Percentiles rank a stretch among this genome's conserved stretches.
Conservation (phyloP, 495 filamentous ascomycete species). For the Rhizodiscina lignyota region DNA sequence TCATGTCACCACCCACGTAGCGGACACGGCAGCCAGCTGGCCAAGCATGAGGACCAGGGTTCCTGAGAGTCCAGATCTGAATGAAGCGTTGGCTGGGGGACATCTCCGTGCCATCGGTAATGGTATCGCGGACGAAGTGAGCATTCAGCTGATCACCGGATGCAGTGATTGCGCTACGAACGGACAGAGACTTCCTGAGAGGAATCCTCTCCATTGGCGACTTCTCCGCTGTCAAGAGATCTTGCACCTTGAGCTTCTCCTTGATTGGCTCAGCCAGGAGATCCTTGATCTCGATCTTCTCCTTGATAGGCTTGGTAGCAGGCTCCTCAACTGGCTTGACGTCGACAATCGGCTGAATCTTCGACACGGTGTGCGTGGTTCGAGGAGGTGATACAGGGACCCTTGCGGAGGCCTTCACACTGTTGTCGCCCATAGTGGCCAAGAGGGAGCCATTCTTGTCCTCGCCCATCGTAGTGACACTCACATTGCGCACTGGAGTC, state of each 20-base stretch:
- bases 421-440: constrained; percentile 48
- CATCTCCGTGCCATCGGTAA: constrained; percentile 61
- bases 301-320: constrained; percentile 13
- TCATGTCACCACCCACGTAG: constrained; percentile 84
- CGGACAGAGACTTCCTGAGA: not conserved
- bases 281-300: constrained; percentile 25
- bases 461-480: constrained; percentile 69
- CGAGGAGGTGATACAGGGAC: too few relatives aligned
- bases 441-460: constrained; percentile 43
- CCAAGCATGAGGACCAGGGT: constrained; percentile 65
- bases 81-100: constrained; percentile 54
- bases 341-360: constrained; percentile 57
- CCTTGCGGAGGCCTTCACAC: constrained; percentile 25
- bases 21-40: constrained; percentile 79
- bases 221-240: constrained; percentile 8
- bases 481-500: constrained; percentile 78
- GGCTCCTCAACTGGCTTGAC: constrained; percentile 39
- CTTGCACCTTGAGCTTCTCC: constrained; percentile 18
- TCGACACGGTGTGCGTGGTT: constrained; percentile 37
- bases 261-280: constrained; percentile 13
- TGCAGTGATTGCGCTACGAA: constrained; percentile 1
- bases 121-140: constrained; percentile 59
- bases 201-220: not conserved
- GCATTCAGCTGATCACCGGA: constrained; percentile 41
- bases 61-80: constrained; percentile 85